Base-by-base conservation (phyloP, 176 grass and related monocot genomes). In the Phoenix dactylifera region DNA sequence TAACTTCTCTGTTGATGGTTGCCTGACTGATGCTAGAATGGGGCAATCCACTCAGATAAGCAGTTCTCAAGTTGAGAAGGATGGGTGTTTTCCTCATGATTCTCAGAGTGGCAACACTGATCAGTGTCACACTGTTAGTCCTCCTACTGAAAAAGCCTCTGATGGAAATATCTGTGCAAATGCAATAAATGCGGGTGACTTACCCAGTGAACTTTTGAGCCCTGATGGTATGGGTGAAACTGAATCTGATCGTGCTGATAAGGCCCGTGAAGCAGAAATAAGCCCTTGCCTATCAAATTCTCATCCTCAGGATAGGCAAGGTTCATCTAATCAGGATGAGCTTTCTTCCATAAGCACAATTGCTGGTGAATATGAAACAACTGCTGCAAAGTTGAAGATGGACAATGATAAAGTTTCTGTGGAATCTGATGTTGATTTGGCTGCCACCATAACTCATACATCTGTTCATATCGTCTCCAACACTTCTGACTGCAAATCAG, bases 1-100 rank as follows among this genome's bases (percentile, higher is more conserved):
- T 69, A 82, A 67, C 71, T 66, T 15, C 54, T 35, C 62, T 67
- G 67, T 52, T 55, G 87, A 71, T 22, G 24, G 62, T 67, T 65
- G 60, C 64, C 63, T 66, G 59, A 59, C 51, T 18, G 65, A 74
- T 64, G 49, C 54, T 60, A 71, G 73, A 74, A 62, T 55, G 61
- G 72, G 73, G 58, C 72, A 76, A 70, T 15, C 64, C 32, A 69
- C 55, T 35, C 69, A 75, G 29, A 57, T 66, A 70, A 66, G 75
- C 66, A 75, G 76, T 55, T 76, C 55, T 76, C 75, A 82, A 72
- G 76, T 51, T 16, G 74, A 77, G 54, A 85, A 71, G 30, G 68
- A 71, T 48, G 72, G 72, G 4, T 50, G 72, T 71, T 62, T 89
- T 49, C 73, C 77, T 74, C 52, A 69, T 75, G 83, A 78, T 86